Base-by-base conservation (phyloP, 2,329 filamentous ascomycete genomes). In the Alternaria dauci region DNA sequence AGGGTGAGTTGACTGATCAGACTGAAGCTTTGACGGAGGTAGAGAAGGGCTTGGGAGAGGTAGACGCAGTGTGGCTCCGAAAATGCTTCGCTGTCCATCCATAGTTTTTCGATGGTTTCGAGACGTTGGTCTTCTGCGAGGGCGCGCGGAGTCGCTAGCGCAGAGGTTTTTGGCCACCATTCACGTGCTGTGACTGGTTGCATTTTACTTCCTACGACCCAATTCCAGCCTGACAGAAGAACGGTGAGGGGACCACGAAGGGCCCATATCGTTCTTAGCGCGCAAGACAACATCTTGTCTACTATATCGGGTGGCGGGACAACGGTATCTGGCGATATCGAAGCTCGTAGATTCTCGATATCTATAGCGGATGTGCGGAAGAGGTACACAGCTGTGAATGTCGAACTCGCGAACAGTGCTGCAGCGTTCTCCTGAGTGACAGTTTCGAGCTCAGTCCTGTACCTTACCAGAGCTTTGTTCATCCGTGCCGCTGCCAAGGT, bases 391-490 rank as follows among this genome's bases (percentile, higher is more conserved):
- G 72, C 73, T 3, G 73, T 75, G 2, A 78, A 61, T 1, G 75
- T 76, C 5, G 69, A 67, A 61, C 64, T 72, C 2, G 55, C 80
- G 36, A 75, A 82, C 14, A 82, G 70, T 1, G 81, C 80, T 12
- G 80, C 79, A 38, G 78, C 79, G 46, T 81, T 81, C 1, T 77
- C 71, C 4, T 78, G 70, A 2, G 79, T 78, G 18, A 83, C 75
- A 14, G 79, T 71, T 14, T 69, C 63, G 7, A 78, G 56, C 23
- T 67, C 69, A 0, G 61, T 43, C 3, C 76, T 70, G 41, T 78
- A 77, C 2, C 55, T 61, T n/a, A 63, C 52, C 8, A 78, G 50
- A 3, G 73, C 71, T 54, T 73, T 72, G 60, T 78, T 77, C 73
- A 78, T 76, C 9, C 73, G 69, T 2, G 68, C 65, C n/a, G 71